Conservation (phyloP, 805 yeast species). For the Pichia californica region DNA sequence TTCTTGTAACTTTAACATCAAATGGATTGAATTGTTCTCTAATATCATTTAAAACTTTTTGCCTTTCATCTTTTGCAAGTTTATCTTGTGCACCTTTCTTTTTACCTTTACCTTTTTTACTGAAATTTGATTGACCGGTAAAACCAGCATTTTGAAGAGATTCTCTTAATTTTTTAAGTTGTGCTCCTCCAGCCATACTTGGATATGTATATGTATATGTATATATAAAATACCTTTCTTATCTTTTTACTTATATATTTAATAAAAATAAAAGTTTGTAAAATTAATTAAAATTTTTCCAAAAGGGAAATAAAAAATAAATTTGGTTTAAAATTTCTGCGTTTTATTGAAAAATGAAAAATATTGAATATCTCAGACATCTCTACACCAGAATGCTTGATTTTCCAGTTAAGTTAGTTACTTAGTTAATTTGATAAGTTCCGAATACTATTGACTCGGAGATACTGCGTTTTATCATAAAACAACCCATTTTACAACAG, state of each 20-base stretch:
- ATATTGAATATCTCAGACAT: neutral
- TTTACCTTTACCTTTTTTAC: conserved; percentile 44
- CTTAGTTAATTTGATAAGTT: too few relatives aligned
- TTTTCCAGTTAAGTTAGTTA: too few relatives aligned
- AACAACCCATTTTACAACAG: too few relatives aligned
- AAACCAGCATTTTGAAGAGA: conserved; percentile 72
- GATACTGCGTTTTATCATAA: too few relatives aligned
- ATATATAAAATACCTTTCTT: neutral
- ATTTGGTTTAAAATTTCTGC: too few relatives aligned
- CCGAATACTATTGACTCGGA: too few relatives aligned
- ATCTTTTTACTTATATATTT: too few relatives aligned
- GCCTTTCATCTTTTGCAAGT: conserved; percentile 63
- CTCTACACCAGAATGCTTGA: too few relatives aligned
- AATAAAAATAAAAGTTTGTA: neutral
- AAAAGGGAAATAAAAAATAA: neutral
- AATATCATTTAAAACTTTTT: conserved; percentile 48
- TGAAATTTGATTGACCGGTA: conserved; percentile 70
- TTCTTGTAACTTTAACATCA: conserved; percentile 65
- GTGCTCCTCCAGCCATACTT: conserved; percentile 64
- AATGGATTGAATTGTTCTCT: conserved; percentile 87
- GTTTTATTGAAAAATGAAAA: neutral
- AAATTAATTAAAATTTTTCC: neutral
- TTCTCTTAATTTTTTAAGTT: conserved; percentile 74
- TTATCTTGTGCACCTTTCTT: conserved; percentile 52
- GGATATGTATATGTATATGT: neutral